Percentiles rank a stretch among this genome's conserved stretches.
phyloP scores from a whole-genome alignment of 2,329 filamentous ascomycete genomes.

The Colletotrichum scovillei region DNA sequence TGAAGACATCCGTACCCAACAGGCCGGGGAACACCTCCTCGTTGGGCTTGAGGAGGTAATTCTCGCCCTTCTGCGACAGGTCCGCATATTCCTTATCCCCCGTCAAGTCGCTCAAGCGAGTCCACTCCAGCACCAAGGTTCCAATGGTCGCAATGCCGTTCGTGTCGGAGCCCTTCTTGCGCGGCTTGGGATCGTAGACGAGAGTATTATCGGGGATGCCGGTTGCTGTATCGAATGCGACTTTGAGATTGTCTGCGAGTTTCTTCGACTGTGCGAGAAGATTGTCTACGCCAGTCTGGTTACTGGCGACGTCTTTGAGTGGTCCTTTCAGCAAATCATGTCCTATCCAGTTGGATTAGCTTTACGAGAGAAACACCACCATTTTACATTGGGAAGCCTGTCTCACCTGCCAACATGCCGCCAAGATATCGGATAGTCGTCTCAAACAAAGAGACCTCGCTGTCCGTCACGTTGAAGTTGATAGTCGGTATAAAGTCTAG shows the following conservation, averaged over 20 bases:
- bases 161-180: constrained; percentile 59
- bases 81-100: constrained; percentile 74
- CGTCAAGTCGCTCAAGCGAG: constrained; percentile 79
- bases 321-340: constrained; percentile 81
- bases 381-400: neutral
- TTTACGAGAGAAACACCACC: neutral
- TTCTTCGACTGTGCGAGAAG: constrained; percentile 75
- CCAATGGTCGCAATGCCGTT: constrained; percentile 84
- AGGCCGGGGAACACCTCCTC: constrained; percentile 82
- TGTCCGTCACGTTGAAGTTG: constrained; percentile 73
- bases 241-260: constrained; percentile 79
- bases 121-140: constrained; percentile 87
- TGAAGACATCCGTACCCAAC: constrained; percentile 74
- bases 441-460: constrained; percentile 82
- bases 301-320: constrained; percentile 59
- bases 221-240: constrained; percentile 80
- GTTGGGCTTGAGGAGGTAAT: constrained; percentile 75
- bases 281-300: constrained; percentile 60
- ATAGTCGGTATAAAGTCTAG: constrained; percentile 77
- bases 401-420: constrained; percentile 77
- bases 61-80: constrained; percentile 75
- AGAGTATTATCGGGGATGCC: constrained; percentile 81
- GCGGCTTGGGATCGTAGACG: constrained; percentile 64
- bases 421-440: constrained; percentile 91
- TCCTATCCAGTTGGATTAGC: constrained; percentile 48